A percentile compares a stretch with the other conserved stretches of the same genome.
phyloP scores from a whole-genome alignment of 2,329 filamentous ascomycete species.

The Basipetospora sp. region DNA sequence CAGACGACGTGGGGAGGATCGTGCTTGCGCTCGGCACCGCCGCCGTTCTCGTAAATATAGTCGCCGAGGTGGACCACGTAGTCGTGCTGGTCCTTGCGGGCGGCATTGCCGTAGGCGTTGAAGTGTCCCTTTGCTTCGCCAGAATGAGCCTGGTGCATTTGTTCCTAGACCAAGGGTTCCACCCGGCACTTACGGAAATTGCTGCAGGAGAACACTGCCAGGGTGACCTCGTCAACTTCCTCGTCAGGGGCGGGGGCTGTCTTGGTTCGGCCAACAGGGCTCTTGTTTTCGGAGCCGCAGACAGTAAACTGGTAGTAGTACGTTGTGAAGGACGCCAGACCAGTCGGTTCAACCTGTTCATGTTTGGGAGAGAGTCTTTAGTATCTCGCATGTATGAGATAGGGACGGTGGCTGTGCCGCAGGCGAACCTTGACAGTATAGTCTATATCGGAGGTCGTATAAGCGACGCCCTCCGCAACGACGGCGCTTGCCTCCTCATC shows the following conservation, averaged over 20 bases:
- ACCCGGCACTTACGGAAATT: constrained; percentile 48
- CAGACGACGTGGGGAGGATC: constrained; percentile 17
- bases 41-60: constrained; percentile 47
- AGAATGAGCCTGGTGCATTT: no score
- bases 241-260: constrained; percentile 48
- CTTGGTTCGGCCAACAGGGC: constrained; percentile 53
- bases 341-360: constrained; percentile 45
- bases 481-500: constrained; percentile 22
- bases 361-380: not conserved
- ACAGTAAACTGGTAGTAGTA: constrained; percentile 59
- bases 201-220: constrained; percentile 58
- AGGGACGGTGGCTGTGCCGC: no score
- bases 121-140: constrained; percentile 19
- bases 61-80: constrained; percentile 46
- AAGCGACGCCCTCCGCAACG: constrained; percentile 43
- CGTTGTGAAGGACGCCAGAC: constrained; percentile 45
- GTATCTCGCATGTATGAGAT: not conserved
- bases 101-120: constrained; percentile 45
- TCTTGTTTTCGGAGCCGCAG: constrained; percentile 46
- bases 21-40: constrained; percentile 15
- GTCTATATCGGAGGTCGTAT: constrained; percentile 59
- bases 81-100: constrained; percentile 43
- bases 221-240: constrained; percentile 38
- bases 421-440: constrained; percentile 55
- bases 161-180: no score